phyloP scores from a whole-genome alignment of 176 grass and related monocot genomes.

The Musa itinerans region DNA sequence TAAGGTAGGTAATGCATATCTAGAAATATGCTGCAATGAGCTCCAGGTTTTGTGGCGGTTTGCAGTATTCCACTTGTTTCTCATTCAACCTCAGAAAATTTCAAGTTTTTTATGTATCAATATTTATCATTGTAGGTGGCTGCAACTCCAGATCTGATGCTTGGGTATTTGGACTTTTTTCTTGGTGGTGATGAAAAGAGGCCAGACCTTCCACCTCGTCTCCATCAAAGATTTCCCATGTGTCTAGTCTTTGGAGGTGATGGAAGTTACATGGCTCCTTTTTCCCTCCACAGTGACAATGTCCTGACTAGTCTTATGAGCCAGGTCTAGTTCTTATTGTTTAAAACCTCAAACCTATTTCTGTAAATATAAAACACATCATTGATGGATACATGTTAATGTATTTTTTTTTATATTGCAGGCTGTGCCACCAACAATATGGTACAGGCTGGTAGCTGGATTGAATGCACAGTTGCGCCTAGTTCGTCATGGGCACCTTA shows the following conservation, averaged over 20 bases:
- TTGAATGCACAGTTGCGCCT: slow-evolving; percentile 87
- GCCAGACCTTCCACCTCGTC: slow-evolving; percentile 87
- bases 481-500: slow-evolving; percentile 74
- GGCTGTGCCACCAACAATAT: slow-evolving; percentile 88
- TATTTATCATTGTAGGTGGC: slow-evolving; percentile 49
- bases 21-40: too few relatives aligned
- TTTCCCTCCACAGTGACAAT: slow-evolving; percentile 93
- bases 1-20: background rate
- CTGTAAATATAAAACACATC: background rate
- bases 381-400: background rate
- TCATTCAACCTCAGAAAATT: background rate
- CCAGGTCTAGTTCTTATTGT: slow-evolving; percentile 42
- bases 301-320: slow-evolving; percentile 98
- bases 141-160: slow-evolving; percentile 87
- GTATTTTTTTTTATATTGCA: slow-evolving; percentile 19
- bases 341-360: background rate
- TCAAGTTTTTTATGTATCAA: slow-evolving; percentile 24
- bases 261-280: slow-evolving; percentile 98
- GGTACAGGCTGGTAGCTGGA: slow-evolving; percentile 95
- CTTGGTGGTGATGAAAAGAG: slow-evolving; percentile 98
- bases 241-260: slow-evolving; percentile 89
- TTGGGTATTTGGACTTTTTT: slow-evolving; percentile 98
- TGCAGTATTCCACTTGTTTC: background rate
- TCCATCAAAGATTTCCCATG: slow-evolving; percentile 93
- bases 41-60: background rate